Evolutionary conservation across 1,284 basidiomycete genomes (phyloP).

Genomic region (Athelia psychrophila): DNA sequence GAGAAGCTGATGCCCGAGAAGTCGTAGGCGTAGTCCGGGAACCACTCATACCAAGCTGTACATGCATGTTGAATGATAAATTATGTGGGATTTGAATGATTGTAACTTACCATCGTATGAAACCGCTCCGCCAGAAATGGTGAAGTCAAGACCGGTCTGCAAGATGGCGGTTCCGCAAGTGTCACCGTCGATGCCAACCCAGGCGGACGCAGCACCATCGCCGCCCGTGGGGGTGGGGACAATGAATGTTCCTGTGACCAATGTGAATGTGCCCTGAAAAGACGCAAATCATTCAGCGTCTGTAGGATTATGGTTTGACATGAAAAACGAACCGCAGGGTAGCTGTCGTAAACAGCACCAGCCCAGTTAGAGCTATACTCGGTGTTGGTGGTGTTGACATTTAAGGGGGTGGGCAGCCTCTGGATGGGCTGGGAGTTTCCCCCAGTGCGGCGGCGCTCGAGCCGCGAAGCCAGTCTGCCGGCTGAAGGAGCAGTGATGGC

Average conservation of each 20-base stretch:
- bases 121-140: constrained; percentile 10
- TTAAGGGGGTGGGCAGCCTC: no score
- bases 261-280: constrained; percentile 22
- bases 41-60: constrained; percentile 31
- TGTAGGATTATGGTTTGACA: no score
- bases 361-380: constrained; percentile 25
- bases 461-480: no score
- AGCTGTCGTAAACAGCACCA: constrained; percentile 17
- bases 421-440: no score
- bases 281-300: neutral
- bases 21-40: constrained; percentile 25
- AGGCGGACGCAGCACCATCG: neutral
- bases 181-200: no score
- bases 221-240: constrained; percentile 7
- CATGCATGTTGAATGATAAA: neutral
- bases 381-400: constrained; percentile 5
- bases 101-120: constrained; percentile 17
- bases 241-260: constrained; percentile 25
- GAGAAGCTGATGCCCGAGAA: constrained; percentile 23
- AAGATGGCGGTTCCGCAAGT: constrained; percentile 7
- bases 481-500: no score
- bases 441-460: no score
- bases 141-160: constrained; percentile 11
- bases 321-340: constrained; percentile 9
- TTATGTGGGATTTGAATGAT: neutral